A percentile compares a stretch with the other conserved stretches of the same genome.
Conservation (phyloP, 495 filamentous ascomycete genomes). For the Aspergillus funiculosus region DNA sequence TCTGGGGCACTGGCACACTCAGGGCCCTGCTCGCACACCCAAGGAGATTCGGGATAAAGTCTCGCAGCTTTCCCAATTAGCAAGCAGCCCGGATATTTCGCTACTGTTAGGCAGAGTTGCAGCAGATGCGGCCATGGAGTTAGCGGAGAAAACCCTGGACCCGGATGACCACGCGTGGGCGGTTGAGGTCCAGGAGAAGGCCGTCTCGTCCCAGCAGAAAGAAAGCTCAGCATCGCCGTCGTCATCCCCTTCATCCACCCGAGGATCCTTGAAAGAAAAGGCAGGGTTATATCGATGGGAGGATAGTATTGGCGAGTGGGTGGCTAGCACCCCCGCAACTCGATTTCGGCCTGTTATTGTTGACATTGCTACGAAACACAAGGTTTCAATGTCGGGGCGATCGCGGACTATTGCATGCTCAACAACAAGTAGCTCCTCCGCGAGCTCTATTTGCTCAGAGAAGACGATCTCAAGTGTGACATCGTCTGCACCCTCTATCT, state of each 20-base stretch:
- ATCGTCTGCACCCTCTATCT: conserved; percentile 30
- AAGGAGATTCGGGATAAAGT: conserved; percentile 29
- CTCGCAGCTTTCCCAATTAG: conserved; percentile 24
- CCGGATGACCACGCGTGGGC: conserved; percentile 47
- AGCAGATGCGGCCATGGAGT: conserved; percentile 42
- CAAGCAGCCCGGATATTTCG: conserved; percentile 21
- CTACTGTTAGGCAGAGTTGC: conserved; percentile 37
- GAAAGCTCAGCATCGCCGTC: conserved; percentile 5
- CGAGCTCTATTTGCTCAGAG: conserved; percentile 17
- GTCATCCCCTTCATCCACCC: conserved; percentile 13
- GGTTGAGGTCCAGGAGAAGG: conserved; percentile 38
- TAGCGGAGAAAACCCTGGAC: conserved; percentile 42
- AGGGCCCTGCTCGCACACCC: conserved; percentile 21
- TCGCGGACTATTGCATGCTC: conserved; percentile 14
- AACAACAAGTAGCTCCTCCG: conserved; percentile 26
- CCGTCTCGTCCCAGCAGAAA: conserved; percentile 20
- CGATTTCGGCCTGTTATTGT: conserved; percentile 17
- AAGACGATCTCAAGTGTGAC: conserved; percentile 26
- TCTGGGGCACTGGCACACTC: conserved; percentile 24
- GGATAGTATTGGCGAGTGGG: conserved; percentile 52
- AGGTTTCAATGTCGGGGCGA: neutral
- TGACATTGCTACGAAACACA: conserved; percentile 2
- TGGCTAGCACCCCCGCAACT: conserved; percentile 39
- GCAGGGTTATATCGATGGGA: conserved; percentile 48
- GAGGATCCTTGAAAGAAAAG: conserved; percentile 15